Percentiles rank a stretch among this genome's conserved stretches.
phyloP scores from a whole-genome alignment of 768 basidiomycete genomes.

The Thelephora aurantiotincta region DNA sequence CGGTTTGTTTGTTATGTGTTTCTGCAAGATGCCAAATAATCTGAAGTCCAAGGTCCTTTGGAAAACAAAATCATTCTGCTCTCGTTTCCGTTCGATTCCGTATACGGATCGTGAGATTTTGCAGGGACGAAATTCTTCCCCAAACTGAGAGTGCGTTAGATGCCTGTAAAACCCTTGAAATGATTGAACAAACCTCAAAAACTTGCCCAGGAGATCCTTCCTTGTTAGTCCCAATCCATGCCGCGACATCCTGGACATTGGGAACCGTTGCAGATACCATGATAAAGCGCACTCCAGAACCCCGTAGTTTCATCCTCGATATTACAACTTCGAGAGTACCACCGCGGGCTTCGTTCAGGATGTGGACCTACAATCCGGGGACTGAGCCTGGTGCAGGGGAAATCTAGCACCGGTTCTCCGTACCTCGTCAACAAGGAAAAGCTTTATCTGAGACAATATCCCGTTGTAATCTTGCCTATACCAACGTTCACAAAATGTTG shows the following conservation, averaged over 20 bases:
- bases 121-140: constrained; percentile 85
- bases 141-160: constrained; percentile 43
- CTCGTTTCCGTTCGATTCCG: constrained; percentile 45
- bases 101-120: constrained; percentile 61
- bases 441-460: constrained; percentile 53
- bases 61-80: constrained; percentile 72
- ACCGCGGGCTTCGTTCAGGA: constrained; percentile 81
- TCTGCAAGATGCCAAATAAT: constrained; percentile 57
- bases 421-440: constrained; percentile 91
- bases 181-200: constrained; percentile 40
- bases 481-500: constrained; percentile 1
- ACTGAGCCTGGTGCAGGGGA: not conserved
- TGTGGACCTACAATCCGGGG: constrained; percentile 53
- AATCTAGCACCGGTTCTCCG: constrained; percentile 3
- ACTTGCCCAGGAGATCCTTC: constrained; percentile 37
- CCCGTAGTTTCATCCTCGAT: constrained; percentile 78
- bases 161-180: not conserved
- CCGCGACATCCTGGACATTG: constrained; percentile 80
- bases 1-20: constrained; percentile 68
- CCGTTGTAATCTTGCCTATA: constrained; percentile 47
- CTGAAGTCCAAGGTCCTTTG: constrained; percentile 54
- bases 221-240: constrained; percentile 57
- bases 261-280: constrained; percentile 91
- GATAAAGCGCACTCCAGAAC: constrained; percentile 61
- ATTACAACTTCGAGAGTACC: constrained; percentile 92